Conservation (phyloP, 371 early-diverging fungal species). For the Rhizopus delemar region DNA sequence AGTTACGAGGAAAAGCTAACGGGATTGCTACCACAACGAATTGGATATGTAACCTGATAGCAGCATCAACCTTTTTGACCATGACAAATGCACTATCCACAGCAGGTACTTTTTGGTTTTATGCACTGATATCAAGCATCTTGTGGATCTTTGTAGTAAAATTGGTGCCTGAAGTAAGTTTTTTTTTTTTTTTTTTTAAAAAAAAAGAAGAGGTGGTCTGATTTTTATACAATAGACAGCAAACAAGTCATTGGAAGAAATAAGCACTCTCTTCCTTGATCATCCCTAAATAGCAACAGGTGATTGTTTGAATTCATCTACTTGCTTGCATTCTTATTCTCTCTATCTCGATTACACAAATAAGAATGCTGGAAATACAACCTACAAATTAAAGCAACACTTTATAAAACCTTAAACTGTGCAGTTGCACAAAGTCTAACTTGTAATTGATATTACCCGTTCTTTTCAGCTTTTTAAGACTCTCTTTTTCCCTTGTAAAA, state of each 20-base stretch:
- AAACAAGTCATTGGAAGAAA: conserved; percentile 25
- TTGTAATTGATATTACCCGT: neutral
- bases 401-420: too few species aligned
- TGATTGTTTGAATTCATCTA: too few species aligned
- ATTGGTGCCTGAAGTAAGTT: conserved; percentile 50
- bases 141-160: conserved; percentile 54
- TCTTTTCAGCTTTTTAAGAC: neutral
- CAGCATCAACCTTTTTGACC: conserved; percentile 57
- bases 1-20: conserved; percentile 58
- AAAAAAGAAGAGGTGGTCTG: too few species aligned
- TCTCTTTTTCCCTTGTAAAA: neutral
- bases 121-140: conserved; percentile 51
- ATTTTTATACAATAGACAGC: conserved; percentile 15
- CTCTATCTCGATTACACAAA: too few species aligned
- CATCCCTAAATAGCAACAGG: too few species aligned
- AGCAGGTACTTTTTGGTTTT: conserved; percentile 62
- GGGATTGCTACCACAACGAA: conserved; percentile 64
- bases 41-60: conserved; percentile 58
- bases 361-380: too few species aligned
- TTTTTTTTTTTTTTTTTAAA: neutral
- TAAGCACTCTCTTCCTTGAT: conserved; percentile 10
- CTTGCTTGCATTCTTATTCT: too few species aligned
- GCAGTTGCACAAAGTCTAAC: neutral
- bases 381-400: too few species aligned
- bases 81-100: conserved; percentile 53